Evolutionary conservation across 2,329 filamentous ascomycete species (phyloP).

Genomic region (Hypoxylon sp.): DNA sequence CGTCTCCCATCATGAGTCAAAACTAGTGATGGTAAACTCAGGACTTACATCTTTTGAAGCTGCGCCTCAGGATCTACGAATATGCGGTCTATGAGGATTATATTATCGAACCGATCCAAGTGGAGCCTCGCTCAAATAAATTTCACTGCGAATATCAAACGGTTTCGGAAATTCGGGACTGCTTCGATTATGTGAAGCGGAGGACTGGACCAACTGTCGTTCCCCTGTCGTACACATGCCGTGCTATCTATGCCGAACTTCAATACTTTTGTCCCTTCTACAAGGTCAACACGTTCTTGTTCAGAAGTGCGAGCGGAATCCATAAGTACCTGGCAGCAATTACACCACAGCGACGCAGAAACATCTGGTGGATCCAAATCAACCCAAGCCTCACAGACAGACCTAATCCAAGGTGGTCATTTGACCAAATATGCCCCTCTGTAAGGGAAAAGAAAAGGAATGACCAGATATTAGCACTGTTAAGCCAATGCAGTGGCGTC

Average conservation of each 20-base stretch:
- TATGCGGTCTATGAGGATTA: constrained; percentile 10
- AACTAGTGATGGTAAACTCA: not conserved
- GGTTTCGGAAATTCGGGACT: too few relatives aligned
- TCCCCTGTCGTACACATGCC: constrained; percentile 6
- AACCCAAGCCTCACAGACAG: not conserved
- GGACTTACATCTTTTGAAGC: constrained; percentile 26
- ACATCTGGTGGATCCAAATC: constrained; percentile 15
- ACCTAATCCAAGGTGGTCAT: not conserved
- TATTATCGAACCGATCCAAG: not conserved
- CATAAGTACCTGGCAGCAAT: constrained; percentile 16
- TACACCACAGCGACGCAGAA: constrained; percentile 14
- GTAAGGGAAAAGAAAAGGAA: not conserved
- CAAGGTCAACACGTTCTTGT: constrained; percentile 17
- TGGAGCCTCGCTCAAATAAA: constrained; percentile 11
- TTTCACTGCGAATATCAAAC: constrained; percentile 1
- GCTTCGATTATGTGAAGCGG: too few relatives aligned
- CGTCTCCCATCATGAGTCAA: not conserved
- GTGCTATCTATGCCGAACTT: constrained; percentile 11
- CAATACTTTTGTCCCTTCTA: constrained; percentile 25
- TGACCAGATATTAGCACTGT: not conserved
- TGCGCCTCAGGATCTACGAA: constrained; percentile 35
- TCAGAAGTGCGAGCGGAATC: not conserved
- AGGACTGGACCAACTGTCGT: not conserved
- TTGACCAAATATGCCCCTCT: not conserved
- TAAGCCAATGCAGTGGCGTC: not conserved